Base-by-base conservation (phyloP, 768 basidiomycete genomes). In the Lactarius evosmus region DNA sequence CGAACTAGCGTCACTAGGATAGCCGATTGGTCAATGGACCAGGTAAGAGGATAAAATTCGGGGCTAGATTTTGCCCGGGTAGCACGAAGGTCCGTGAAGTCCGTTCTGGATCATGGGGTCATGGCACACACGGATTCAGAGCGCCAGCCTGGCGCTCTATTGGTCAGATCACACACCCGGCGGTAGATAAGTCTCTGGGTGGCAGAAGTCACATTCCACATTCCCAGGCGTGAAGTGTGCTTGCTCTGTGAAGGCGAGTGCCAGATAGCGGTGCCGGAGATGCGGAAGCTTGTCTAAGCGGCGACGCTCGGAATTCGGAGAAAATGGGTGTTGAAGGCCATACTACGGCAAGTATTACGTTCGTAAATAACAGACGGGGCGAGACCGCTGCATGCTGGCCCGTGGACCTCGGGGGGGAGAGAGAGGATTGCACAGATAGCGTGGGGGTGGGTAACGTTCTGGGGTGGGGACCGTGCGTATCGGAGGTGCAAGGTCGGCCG, bases 391-490 rank as follows among this genome's bases (percentile, higher is more conserved):
- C 29, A 7, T 32, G 51, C 30, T 52, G 51, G 19, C 51, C 51
- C 51, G 51, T 52, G 51, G 51, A 52, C 30, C 30, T 52, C 51
- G 51, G 51, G 27, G 51, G 51, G 17, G 27, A 9, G 44, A 12
- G 44, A 38, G 36, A 19, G 2, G 4, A 3, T 36, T 19, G 16
- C 40, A 40, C 40, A 1, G 30, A 52, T 52, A 11, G 30, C 12
- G 27, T 22, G 46, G 27, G 27, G 46, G 46, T 22, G 51, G 19
- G 51, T 52, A 32, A 49, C 46, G 46, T 49, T 49, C 46, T n/a
- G 51, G 51, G 27, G 29, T 52, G 29, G 29, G 16, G 50, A 14
- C 29, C 19, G 51, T 19, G 29, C 27, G 51, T 32, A 32, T 52
- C 29, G 30, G 51, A 52, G 51, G 30, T 19, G 16, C 16, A 8